Evolutionary conservation across 73 alveolate genomes (phyloP).

Genomic region (Paramecium caudatum): DNA sequence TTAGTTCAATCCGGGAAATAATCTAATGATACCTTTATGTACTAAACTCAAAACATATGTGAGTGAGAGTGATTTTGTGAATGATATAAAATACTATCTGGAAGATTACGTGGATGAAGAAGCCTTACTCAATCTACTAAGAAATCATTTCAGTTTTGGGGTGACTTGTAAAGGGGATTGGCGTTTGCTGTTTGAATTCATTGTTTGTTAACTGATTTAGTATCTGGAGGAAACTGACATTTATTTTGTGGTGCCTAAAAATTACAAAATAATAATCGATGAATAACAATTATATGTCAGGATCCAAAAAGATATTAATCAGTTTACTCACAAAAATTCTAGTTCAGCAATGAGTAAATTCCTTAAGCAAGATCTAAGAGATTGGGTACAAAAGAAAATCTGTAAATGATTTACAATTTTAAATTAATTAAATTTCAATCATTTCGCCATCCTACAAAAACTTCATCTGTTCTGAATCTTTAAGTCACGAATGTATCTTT

Average conservation of each 20-base stretch:
- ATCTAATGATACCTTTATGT: conserved; percentile 31
- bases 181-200: conserved; percentile 11
- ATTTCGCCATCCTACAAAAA: conserved; percentile 92
- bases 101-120: conserved; percentile 25
- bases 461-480: conserved; percentile 99
- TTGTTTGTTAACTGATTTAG: not conserved
- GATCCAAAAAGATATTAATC: not conserved
- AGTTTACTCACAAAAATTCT: not conserved
- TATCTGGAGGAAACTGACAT: conserved; percentile 26
- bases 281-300: conserved; percentile 1
- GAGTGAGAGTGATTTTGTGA: not conserved
- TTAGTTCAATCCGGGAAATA: conserved; percentile 54
- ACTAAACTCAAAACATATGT: not conserved
- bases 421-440: conserved; percentile 44
- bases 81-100: not conserved
- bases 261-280: not conserved
- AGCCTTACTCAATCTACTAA: not conserved
- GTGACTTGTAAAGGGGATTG: not conserved
- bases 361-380: not conserved
- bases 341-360: not conserved
- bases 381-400: not conserved
- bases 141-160: not conserved
- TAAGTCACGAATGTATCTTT: conserved; percentile 95
- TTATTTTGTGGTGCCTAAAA: conserved; percentile 8
- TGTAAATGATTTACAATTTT: conserved; percentile 11